Percentiles rank a stretch among this genome's conserved stretches.
Evolutionary conservation across 2,329 filamentous ascomycete genomes (phyloP).

Genomic region (Fusarium sp.): DNA sequence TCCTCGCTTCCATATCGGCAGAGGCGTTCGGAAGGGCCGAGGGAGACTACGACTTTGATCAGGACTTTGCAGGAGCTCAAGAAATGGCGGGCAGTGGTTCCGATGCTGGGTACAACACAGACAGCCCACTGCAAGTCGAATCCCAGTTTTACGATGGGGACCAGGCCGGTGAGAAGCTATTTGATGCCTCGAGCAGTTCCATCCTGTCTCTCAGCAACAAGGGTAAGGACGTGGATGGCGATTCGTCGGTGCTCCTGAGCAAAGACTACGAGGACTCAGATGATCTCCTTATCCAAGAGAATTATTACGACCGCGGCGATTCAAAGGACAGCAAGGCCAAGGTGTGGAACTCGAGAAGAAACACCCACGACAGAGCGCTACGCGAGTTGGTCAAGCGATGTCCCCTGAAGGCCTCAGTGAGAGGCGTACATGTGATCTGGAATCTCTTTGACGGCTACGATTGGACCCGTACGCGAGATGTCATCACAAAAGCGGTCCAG

Average conservation of each 20-base stretch:
- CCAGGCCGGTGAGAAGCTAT: constrained; percentile 57
- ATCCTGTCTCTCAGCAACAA: constrained; percentile 37
- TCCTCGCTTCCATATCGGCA: constrained; percentile 89
- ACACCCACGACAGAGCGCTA: constrained; percentile 76
- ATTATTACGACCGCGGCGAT: constrained; percentile 77
- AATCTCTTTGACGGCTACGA: constrained; percentile 98
- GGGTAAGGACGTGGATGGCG: constrained; percentile 51
- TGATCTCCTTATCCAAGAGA: constrained; percentile 78
- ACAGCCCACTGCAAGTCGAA: constrained; percentile 52
- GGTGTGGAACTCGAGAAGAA: constrained; percentile 82
- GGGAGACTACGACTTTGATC: constrained; percentile 71
- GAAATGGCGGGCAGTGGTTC: constrained; percentile 57
- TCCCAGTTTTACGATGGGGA: constrained; percentile 61
- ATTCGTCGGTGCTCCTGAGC: constrained; percentile 48
- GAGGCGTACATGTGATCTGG: constrained; percentile 95
- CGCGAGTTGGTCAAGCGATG: constrained; percentile 70
- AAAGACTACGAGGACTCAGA: constrained; percentile 63
- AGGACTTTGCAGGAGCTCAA: constrained; percentile 68
- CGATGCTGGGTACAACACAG: constrained; percentile 44
- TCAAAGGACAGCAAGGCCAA: constrained; percentile 74
- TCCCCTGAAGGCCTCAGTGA: constrained; percentile 80
- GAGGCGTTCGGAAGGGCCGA: constrained; percentile 78
- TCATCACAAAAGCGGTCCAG: constrained; percentile 87
- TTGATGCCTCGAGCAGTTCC: constrained; percentile 56
- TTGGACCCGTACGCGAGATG: constrained; percentile 87